A percentile compares a stretch with the other conserved stretches of the same genome.
These are phyloP conservation scores for Penicillium sp. DNA, from an alignment of 2,329 filamentous ascomycete genomes.

Conservation along the genomic window DNA sequence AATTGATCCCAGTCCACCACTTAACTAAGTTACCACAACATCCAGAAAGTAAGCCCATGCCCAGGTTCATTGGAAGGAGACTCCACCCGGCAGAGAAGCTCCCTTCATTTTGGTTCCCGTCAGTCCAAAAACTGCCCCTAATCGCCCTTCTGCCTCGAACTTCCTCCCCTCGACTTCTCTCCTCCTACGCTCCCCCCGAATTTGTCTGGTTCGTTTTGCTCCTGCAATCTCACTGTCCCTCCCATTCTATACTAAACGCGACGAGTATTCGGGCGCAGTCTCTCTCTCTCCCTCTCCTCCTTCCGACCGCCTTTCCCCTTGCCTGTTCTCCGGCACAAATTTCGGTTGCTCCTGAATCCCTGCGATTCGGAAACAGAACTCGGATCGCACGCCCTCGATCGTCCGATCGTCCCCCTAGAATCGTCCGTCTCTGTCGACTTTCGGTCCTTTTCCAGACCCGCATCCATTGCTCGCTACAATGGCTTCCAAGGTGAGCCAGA, in stretches of 20 bases:
- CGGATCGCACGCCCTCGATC: slow-evolving; percentile 1
- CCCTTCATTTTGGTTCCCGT: not conserved
- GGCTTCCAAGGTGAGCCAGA: slow-evolving; percentile 28
- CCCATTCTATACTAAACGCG: not conserved
- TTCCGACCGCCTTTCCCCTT: not conserved
- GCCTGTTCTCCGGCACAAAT: slow-evolving; percentile 1
- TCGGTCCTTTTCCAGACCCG: not conserved
- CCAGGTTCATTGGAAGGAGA: not conserved
- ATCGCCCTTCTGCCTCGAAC: not conserved
- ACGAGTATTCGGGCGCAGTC: not conserved
- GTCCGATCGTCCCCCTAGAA: slow-evolving; percentile 11
- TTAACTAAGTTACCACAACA: not conserved
- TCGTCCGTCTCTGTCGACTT: slow-evolving; percentile 8
- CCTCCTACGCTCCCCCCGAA: not conserved
- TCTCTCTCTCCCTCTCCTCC: not conserved
- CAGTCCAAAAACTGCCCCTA: not conserved
- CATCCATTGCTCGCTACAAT: slow-evolving; percentile 18
- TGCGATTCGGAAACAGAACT: slow-evolving; percentile 18
- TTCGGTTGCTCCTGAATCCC: slow-evolving; percentile 16
- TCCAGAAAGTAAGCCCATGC: not conserved
- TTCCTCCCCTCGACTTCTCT: not conserved
- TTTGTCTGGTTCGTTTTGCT: not conserved
- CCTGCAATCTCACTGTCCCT: not conserved
- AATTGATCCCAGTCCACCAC: too few species aligned
- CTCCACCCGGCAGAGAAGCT: slow-evolving; percentile 4